Conservation (phyloP, 495 filamentous ascomycete genomes). For the Xylaria nigripes region DNA sequence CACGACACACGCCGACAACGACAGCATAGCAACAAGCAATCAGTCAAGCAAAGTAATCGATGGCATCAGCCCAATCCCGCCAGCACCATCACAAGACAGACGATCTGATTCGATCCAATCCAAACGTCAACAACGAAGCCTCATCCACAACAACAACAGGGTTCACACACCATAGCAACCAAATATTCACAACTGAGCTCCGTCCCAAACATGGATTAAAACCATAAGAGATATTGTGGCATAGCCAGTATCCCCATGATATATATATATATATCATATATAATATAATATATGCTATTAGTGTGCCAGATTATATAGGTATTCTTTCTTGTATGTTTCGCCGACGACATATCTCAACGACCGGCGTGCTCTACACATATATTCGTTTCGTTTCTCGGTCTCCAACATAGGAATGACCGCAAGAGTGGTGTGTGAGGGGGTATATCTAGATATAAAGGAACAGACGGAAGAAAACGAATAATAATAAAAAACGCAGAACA, state of each 20-base stretch:
- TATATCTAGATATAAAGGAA: slow-evolving; percentile 13
- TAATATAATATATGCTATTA: neutral
- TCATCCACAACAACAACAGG: too few relatives aligned
- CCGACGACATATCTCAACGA: neutral
- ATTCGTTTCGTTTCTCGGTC: slow-evolving; percentile 5
- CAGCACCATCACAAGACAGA: too few relatives aligned
- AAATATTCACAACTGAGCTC: neutral
- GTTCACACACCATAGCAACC: too few relatives aligned
- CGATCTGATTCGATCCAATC: too few relatives aligned
- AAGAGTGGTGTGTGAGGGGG: slow-evolving; percentile 9
- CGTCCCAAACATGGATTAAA: neutral
- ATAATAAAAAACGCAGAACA: neutral
- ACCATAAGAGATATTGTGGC: neutral
- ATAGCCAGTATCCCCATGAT: neutral
- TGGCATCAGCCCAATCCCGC: too few relatives aligned
- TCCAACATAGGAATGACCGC: neutral
- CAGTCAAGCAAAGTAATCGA: too few relatives aligned
- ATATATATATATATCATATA: neutral
- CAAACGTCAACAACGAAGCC: too few relatives aligned
- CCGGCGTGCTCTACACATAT: slow-evolving; percentile 6
- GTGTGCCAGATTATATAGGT: slow-evolving; percentile 2
- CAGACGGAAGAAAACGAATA: neutral
- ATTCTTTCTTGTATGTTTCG: slow-evolving; percentile 3
- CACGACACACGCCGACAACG: too few relatives aligned
- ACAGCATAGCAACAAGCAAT: too few relatives aligned